phyloP scores from a whole-genome alignment of 495 filamentous ascomycete species.

The Thermochaetoides thermophila region DNA sequence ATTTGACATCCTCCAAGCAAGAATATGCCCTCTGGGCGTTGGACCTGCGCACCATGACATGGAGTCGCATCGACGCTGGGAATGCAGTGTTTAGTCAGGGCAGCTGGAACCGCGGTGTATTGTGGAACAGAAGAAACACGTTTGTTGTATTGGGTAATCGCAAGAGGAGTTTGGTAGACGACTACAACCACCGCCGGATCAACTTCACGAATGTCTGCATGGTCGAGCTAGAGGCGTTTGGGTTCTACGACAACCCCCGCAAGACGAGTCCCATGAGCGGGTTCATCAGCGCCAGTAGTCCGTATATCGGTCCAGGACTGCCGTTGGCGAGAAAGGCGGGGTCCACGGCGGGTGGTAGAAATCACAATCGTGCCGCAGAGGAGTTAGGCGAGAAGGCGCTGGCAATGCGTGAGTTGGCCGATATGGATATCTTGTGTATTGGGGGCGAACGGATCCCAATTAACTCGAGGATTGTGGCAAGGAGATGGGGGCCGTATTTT shows the following conservation, averaged over 20 bases:
- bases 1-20: slow-evolving; percentile 91
- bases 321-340: slow-evolving; percentile 46
- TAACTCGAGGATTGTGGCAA: slow-evolving; percentile 73
- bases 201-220: slow-evolving; percentile 94
- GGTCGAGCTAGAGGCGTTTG: slow-evolving; percentile 93
- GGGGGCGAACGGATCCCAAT: slow-evolving; percentile 84
- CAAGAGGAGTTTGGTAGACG: slow-evolving; percentile 85
- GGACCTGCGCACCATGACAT: slow-evolving; percentile 72
- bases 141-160: slow-evolving; percentile 93
- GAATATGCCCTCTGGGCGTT: slow-evolving; percentile 97
- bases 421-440: slow-evolving; percentile 91
- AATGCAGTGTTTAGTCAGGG: slow-evolving; percentile 86
- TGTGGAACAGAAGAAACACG: slow-evolving; percentile 84
- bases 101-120: slow-evolving; percentile 87
- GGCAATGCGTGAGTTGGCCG: slow-evolving; percentile 67
- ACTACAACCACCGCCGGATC: slow-evolving; percentile 94
- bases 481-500: slow-evolving; percentile 91
- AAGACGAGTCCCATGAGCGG: slow-evolving; percentile 60
- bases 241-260: slow-evolving; percentile 86
- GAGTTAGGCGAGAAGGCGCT: slow-evolving; percentile 75
- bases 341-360: slow-evolving; percentile 53
- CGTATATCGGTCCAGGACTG: slow-evolving; percentile 33
- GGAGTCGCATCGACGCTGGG: slow-evolving; percentile 93
- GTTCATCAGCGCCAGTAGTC: slow-evolving; percentile 66
- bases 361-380: slow-evolving; percentile 52